phyloP scores from a whole-genome alignment of 352 stramenopile genomes.

The Globisporangium polare region DNA sequence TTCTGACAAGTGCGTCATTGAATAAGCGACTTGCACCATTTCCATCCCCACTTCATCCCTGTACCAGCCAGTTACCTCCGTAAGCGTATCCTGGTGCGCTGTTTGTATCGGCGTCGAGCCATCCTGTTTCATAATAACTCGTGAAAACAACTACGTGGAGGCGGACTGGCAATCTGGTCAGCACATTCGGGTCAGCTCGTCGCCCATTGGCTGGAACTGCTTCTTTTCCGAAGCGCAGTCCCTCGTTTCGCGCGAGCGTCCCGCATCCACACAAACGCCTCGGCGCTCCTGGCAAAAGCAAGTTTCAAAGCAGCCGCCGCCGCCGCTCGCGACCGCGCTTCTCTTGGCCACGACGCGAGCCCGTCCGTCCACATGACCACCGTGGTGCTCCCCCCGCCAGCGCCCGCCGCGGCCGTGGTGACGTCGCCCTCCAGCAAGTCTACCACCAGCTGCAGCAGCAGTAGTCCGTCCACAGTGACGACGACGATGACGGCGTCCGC shows the following conservation, averaged over 20 bases:
- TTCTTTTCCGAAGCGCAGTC: slow-evolving; percentile 4
- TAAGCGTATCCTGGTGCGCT: too few species aligned
- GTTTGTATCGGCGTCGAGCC: too few species aligned
- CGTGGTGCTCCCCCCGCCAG: slow-evolving; percentile 38
- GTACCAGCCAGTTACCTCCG: not conserved
- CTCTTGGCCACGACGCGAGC: not conserved
- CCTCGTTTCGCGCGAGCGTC: not conserved
- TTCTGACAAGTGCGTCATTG: slow-evolving; percentile 5
- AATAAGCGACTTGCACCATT: not conserved
- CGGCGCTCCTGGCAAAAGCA: not conserved
- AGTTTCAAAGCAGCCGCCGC: not conserved
- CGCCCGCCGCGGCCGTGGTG: slow-evolving; percentile 16
- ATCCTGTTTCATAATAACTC: not conserved
- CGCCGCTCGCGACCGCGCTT: not conserved
- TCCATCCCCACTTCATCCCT: not conserved
- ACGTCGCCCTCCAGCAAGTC: slow-evolving; percentile 18
- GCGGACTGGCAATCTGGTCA: not conserved
- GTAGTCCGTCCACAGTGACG: slow-evolving; percentile 17
- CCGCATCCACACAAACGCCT: not conserved
- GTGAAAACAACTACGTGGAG: not conserved
- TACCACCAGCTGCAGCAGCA: slow-evolving; percentile 10
- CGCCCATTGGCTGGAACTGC: slow-evolving; percentile 6
- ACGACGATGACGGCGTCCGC: not conserved
- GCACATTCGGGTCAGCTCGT: not conserved
- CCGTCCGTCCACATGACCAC: slow-evolving; percentile 40